Conservation (phyloP, 2,329 filamentous ascomycete genomes). For the Xylariaceae sp. region DNA sequence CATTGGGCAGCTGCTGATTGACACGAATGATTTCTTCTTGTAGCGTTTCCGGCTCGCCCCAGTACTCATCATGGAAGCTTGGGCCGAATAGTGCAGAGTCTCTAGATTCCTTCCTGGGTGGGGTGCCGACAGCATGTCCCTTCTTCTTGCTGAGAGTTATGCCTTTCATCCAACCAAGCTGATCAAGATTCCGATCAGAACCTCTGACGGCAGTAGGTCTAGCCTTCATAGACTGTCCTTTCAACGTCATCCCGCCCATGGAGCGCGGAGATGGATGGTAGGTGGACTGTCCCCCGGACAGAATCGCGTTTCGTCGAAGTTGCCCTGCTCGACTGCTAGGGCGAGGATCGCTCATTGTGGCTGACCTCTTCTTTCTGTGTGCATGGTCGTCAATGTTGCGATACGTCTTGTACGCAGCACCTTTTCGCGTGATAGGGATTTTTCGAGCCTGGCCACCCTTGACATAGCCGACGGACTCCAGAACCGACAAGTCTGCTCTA, state of each 20-base stretch:
- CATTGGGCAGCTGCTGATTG: conserved; percentile 53
- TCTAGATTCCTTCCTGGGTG: conserved; percentile 44
- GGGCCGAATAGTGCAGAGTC: conserved; percentile 45
- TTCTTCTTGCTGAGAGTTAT: conserved; percentile 56
- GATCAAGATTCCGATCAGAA: conserved; percentile 42
- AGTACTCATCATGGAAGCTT: conserved; percentile 46
- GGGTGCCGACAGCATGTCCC: conserved; percentile 30
- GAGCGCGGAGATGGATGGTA: conserved; percentile 30
- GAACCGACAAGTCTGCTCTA: conserved; percentile 55
- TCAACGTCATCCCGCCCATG: conserved; percentile 36
- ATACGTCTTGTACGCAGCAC: conserved; percentile 79
- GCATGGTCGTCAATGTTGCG: conserved; percentile 58
- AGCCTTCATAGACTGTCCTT: conserved; percentile 52
- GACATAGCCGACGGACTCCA: conserved; percentile 64
- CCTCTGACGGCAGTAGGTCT: conserved; percentile 35
- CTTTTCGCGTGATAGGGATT: conserved; percentile 72
- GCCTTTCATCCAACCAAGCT: conserved; percentile 64
- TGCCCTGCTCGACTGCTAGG: conserved; percentile 35
- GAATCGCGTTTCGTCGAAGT: conserved; percentile 36
- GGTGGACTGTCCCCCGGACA: conserved; percentile 36
- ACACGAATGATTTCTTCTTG: conserved; percentile 59
- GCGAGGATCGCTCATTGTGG: conserved; percentile 55
- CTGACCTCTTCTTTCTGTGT: conserved; percentile 48
- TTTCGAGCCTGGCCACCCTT: conserved; percentile 59
- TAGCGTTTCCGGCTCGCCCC: conserved; percentile 54